Evolutionary conservation across 495 filamentous ascomycete genomes (phyloP).

Genomic region (Trichoderma orchidacearum): DNA sequence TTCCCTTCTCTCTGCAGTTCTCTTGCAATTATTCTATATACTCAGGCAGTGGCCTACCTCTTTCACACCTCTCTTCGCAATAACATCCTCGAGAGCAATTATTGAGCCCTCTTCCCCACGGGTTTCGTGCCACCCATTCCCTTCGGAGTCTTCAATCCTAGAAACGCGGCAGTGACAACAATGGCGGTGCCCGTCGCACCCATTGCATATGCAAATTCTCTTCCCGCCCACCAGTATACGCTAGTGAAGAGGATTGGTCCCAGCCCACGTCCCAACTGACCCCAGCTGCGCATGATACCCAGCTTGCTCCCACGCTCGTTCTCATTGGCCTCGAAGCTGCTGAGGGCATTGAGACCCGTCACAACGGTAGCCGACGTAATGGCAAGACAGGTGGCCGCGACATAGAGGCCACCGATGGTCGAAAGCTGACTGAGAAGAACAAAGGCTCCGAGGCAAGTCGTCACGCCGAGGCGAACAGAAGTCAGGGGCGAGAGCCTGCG

Average conservation of each 20-base stretch:
- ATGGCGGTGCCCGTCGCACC: slow-evolving; percentile 68
- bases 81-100: not conserved
- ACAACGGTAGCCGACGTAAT: slow-evolving; percentile 89
- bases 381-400: slow-evolving; percentile 68
- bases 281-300: slow-evolving; percentile 68
- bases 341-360: slow-evolving; percentile 80
- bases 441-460: slow-evolving; percentile 66
- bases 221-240: slow-evolving; percentile 98
- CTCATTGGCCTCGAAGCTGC: slow-evolving; percentile 73
- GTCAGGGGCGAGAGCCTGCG: slow-evolving; percentile 66
- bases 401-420: slow-evolving; percentile 56
- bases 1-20: too few species aligned
- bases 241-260: slow-evolving; percentile 85
- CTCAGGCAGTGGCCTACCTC: too few species aligned
- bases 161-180: slow-evolving; percentile 59
- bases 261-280: slow-evolving; percentile 74
- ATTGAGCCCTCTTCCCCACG: not conserved
- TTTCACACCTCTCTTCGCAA: too few species aligned
- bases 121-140: slow-evolving; percentile 16
- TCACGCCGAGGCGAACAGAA: slow-evolving; percentile 65
- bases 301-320: slow-evolving; percentile 74
- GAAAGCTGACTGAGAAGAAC: slow-evolving; percentile 58
- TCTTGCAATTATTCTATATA: too few species aligned
- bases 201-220: slow-evolving; percentile 68
- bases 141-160: slow-evolving; percentile 41